Conservation (phyloP, 2,329 filamentous ascomycete genomes). For the Nemania diffusa region DNA sequence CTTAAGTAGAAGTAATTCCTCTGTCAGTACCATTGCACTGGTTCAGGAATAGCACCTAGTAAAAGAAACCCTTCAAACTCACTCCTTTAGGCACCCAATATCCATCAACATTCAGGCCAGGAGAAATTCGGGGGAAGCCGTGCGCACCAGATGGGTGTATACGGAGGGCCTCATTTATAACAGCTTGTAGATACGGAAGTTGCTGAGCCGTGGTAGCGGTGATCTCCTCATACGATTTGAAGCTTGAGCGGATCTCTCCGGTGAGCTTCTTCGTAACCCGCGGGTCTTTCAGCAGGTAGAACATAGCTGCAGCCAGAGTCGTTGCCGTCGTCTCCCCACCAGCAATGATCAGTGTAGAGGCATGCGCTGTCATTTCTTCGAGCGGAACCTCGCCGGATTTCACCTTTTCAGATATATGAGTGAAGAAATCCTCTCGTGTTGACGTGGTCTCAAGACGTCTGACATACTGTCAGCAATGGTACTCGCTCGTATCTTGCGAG, state of each 20-base stretch:
- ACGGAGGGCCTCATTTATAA: slow-evolving; percentile 35
- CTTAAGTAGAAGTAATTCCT: not conserved
- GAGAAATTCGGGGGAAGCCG: slow-evolving; percentile 40
- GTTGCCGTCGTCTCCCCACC: slow-evolving; percentile 35
- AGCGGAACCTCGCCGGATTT: slow-evolving; percentile 25
- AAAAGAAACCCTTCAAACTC: not conserved
- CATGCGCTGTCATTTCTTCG: slow-evolving; percentile 36
- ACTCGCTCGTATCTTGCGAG: not conserved
- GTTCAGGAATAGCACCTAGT: too few species aligned
- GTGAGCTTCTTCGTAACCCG: slow-evolving; percentile 1
- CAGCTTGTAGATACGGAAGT: slow-evolving; percentile 35
- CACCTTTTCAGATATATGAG: slow-evolving; percentile 26
- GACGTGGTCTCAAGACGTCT: slow-evolving; percentile 29
- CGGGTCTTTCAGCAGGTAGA: slow-evolving; percentile 21
- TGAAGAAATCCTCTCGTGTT: slow-evolving; percentile 31
- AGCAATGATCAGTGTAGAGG: slow-evolving; percentile 34
- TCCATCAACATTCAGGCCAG: slow-evolving; percentile 28
- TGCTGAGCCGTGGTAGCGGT: slow-evolving; percentile 35
- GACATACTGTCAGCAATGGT: not conserved
- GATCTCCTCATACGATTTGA: slow-evolving; percentile 39
- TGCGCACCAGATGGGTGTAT: slow-evolving; percentile 35
- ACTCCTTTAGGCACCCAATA: slow-evolving; percentile 34
- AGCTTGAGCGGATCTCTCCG: slow-evolving; percentile 35
- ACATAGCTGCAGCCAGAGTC: slow-evolving; percentile 16
- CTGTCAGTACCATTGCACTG: not conserved